Percentiles rank a stretch among this genome's conserved stretches.
Evolutionary conservation across 805 yeast genomes (phyloP).

Genomic region (Diddensiella santjacobensis): DNA sequence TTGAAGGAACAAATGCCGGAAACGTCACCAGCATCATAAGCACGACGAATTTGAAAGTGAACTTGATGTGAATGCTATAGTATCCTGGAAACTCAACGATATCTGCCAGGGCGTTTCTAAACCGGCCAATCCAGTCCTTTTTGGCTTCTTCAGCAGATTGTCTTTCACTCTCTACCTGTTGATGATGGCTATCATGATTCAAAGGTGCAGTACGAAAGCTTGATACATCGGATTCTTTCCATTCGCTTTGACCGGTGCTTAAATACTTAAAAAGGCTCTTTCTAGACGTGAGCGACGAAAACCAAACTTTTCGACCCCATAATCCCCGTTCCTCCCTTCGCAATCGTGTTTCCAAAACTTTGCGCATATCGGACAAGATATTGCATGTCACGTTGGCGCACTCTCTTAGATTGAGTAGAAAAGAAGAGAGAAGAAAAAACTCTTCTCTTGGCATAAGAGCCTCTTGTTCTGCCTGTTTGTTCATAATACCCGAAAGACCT

Average conservation of each 20-base stretch:
- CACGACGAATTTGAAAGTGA: slow-evolving; percentile 44
- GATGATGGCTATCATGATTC: not conserved
- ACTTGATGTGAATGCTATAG: slow-evolving; percentile 39
- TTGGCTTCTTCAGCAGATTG: slow-evolving; percentile 1
- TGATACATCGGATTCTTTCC: slow-evolving; percentile 18
- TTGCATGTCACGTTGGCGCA: slow-evolving; percentile 33
- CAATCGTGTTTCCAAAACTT: slow-evolving; percentile 32
- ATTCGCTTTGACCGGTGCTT: slow-evolving; percentile 19
- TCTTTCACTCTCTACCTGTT: not conserved
- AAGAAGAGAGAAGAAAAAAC: slow-evolving; percentile 47
- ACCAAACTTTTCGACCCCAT: slow-evolving; percentile 42
- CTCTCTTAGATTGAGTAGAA: slow-evolving; percentile 46
- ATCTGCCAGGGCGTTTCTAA: slow-evolving; percentile 21
- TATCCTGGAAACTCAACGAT: slow-evolving; percentile 18
- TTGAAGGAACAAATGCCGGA: slow-evolving; percentile 48
- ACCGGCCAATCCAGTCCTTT: not conserved
- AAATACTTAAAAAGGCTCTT: slow-evolving; percentile 39
- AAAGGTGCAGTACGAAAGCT: slow-evolving; percentile 7
- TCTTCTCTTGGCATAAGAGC: slow-evolving; percentile 46
- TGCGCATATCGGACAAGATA: slow-evolving; percentile 34
- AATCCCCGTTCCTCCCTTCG: slow-evolving; percentile 35
- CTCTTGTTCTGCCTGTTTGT: slow-evolving; percentile 25
- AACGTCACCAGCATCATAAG: slow-evolving; percentile 47
- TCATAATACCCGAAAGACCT: slow-evolving; percentile 18
- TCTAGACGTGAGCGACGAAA: slow-evolving; percentile 37